Evolutionary conservation across 2,329 filamentous ascomycete genomes (phyloP), one percentile per base, ranked within the genome.

Genomic region (Mycocentrospora acerina): DNA sequence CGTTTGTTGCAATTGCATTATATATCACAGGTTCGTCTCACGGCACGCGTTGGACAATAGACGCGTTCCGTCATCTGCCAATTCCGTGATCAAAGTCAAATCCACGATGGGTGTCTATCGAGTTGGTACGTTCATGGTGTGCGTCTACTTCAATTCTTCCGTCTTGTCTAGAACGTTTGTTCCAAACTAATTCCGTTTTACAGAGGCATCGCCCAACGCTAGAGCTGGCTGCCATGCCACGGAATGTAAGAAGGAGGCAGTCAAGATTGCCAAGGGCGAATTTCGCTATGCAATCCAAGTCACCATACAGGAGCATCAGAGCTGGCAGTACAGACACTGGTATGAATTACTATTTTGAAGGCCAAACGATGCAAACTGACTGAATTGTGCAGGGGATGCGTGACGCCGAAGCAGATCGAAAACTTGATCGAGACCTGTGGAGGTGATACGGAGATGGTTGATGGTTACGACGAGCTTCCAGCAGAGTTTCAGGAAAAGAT

Each of bases 301-400:
- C 47, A 78, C 78, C 7, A 78, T 85, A 50, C 35, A 71, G 1
- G 71, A 73, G 2, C 76, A 83, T 58, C 79, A 80, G 28, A 77
- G 76, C 58, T 95, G 82, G 81, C 67, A 73, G 40, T 97, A 86
- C 83, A 86, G 85, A 62, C 91, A 97, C 66, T 96, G 91, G 91
- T 94, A 76, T 60, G 78, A 5, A 13, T 55, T 29, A 27, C 13
- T 28, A 6, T 31, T 8, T 2, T 18, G 16, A 5, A 15, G n/a
- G 8, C n/a, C 7, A 1, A 7, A 29, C 24, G 18, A n/a, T 5
- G 15, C 12, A 49, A 46, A 22, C 29, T 60, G 24, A 59, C 35
- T 60, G 24, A 59, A 34, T 16, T 10, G 6, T 3, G 15, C 34
- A 95, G 90, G 90, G 90, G 91, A 19, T 97, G 91, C 57, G 81